Base-by-base conservation (phyloP, 108 stramenopile genomes). In the Cyclostephanos tholiformis region DNA sequence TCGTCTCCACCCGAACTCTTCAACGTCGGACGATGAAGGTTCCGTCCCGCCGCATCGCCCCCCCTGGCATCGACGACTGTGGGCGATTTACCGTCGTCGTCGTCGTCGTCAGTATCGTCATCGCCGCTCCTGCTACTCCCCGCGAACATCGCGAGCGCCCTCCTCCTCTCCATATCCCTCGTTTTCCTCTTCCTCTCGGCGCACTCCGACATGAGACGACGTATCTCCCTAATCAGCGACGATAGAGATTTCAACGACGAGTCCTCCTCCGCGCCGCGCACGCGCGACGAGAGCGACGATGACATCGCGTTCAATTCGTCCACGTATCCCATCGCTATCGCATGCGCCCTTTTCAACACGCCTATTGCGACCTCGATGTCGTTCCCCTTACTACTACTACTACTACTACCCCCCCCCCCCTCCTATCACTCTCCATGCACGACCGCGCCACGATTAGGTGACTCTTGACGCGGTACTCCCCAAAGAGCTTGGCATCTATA, bases 381-480 rank as follows among this genome's bases (percentile, higher is more conserved):
- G 32, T 55, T 32, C 32, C n/a, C n/a, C n/a, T n/a, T n/a, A n/a
- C n/a, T n/a, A n/a, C n/a, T n/a, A n/a, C n/a, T n/a, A n/a, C n/a
- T n/a, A n/a, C n/a, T n/a, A n/a, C n/a, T n/a, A 41, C 61, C 36
- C 53, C 63, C 25, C 78, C 74, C 2, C 59, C 66, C n/a, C 74
- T 71, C 0, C 86, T 75, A 11, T 77, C 60, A 46, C 57, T 61
- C 61, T 91, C 89, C 41, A 79, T 52, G 14, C 58, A 63, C 13
- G 84, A 63, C 49, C 77, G 66, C 27, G 86, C 90, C 10, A 88
- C 59, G 17, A 91, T 39, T 0, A 93, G 59, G 29, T 80, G 79
- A 50, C 88, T 86, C 73, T 94, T 92, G 10, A 88, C 82, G 29
- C 82, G 71, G 87, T 88, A 94, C 68, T 88, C 85, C 51, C 93